A percentile compares a stretch with the other conserved stretches of the same genome.
These are phyloP conservation scores for Aspergillus pseudoglaucus DNA, from an alignment of 2,329 filamentous ascomycete genomes.

Conservation along the genomic window DNA sequence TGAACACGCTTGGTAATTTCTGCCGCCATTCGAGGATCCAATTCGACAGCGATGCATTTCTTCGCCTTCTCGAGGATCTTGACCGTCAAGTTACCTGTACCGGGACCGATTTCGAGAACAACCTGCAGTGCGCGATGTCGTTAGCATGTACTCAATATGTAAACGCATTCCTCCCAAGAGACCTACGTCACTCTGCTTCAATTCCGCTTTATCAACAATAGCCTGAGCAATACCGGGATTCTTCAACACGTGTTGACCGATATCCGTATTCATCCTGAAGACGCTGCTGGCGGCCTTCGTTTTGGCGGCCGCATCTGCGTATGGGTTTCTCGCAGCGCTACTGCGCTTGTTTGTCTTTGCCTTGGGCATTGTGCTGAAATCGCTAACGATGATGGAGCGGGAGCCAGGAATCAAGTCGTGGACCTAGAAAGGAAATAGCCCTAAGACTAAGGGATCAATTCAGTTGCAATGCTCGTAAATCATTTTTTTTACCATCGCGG, in stretches of 20 bases:
- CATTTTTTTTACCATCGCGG: neutral
- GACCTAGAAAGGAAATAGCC: neutral
- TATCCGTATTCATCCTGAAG: conserved; percentile 94
- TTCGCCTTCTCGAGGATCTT: conserved; percentile 83
- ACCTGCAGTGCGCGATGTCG: conserved; percentile 39
- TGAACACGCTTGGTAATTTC: conserved; percentile 92
- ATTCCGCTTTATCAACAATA: conserved; percentile 76
- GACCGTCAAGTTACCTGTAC: conserved; percentile 82
- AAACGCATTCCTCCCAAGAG: conserved; percentile 1
- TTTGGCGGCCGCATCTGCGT: conserved; percentile 41
- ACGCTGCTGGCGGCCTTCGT: conserved; percentile 64
- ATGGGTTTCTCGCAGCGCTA: conserved; percentile 35
- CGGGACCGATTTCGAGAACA: conserved; percentile 87
- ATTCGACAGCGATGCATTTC: conserved; percentile 77
- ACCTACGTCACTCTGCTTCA: conserved; percentile 73
- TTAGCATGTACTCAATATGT: neutral
- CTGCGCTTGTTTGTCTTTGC: conserved; percentile 49
- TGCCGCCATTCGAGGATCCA: conserved; percentile 94
- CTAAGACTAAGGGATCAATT: conserved; percentile 15
- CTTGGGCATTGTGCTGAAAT: conserved; percentile 47
- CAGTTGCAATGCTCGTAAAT: neutral
- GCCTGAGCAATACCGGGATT: conserved; percentile 73
- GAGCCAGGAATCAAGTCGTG: neutral
- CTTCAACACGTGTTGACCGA: conserved; percentile 88
- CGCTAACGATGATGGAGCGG: neutral